Conservation (phyloP, 257 asterid species). For the Nemophila menziesii region DNA sequence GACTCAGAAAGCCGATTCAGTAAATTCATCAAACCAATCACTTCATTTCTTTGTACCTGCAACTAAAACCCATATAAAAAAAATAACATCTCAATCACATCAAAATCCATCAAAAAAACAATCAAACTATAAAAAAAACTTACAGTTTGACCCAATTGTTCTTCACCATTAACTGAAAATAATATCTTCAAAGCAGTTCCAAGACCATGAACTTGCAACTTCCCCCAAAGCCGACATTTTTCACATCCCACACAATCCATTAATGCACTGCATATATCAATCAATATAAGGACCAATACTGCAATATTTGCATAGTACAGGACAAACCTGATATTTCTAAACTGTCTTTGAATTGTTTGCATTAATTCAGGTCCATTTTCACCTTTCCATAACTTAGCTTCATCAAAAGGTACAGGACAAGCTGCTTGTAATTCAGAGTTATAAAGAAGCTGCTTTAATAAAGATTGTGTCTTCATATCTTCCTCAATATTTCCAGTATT, state of each 20-base stretch:
- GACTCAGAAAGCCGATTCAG: conserved; percentile 57
- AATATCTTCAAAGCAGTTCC: conserved; percentile 48
- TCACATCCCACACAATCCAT: conserved; percentile 67
- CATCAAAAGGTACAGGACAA: conserved; percentile 60
- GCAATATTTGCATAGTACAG: neutral
- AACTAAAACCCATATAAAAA: conserved; percentile 24
- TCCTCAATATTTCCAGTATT: conserved; percentile 54
- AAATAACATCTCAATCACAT: neutral
- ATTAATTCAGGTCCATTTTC: conserved; percentile 50
- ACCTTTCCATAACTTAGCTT: conserved; percentile 66
- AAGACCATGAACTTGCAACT: conserved; percentile 60
- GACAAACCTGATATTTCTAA: conserved; percentile 55
- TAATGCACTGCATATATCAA: conserved; percentile 26
- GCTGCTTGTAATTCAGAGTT: conserved; percentile 36
- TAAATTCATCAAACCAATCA: conserved; percentile 53
- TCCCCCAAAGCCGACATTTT: conserved; percentile 65
- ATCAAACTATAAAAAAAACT: conserved; percentile 11
- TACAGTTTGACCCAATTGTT: conserved; percentile 19
- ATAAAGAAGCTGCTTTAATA: conserved; percentile 34
- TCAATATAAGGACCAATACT: neutral
- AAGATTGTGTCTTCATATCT: conserved; percentile 33
- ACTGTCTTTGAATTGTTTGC: conserved; percentile 44
- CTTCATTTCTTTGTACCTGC: conserved; percentile 55
- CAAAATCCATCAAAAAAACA: neutral
- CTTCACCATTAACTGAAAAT: conserved; percentile 31